These are phyloP conservation scores for Pisolithus microcarpus DNA, from an alignment of 768 basidiomycete genomes.

Conservation along the genomic window DNA sequence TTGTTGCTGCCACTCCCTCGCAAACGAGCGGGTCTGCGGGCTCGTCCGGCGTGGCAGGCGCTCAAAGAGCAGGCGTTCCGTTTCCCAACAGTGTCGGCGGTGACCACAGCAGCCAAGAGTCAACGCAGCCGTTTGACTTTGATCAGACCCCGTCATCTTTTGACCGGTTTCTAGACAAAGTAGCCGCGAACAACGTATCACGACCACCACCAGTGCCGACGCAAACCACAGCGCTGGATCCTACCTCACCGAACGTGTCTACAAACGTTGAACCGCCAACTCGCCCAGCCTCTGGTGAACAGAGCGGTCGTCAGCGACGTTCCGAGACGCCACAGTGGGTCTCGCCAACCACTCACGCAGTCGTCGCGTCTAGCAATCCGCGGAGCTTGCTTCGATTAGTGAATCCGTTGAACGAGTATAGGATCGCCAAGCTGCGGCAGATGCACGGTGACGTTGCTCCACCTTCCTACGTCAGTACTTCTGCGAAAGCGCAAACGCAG, in stretches of 20 bases:
- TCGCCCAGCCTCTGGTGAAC: neutral
- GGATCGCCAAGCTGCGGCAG: conserved; percentile 20
- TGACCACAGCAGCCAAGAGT: conserved; percentile 16
- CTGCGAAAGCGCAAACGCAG: conserved; percentile 9
- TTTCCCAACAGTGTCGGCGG: conserved; percentile 6
- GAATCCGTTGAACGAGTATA: conserved; percentile 27
- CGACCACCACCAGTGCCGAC: conserved; percentile 17
- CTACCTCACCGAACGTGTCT: conserved; percentile 3
- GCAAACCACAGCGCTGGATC: conserved; percentile 5
- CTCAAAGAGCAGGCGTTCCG: conserved; percentile 7
- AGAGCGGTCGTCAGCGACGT: neutral
- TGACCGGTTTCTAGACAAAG: conserved; percentile 32
- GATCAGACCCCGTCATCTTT: conserved; percentile 36
- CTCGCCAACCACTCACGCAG: conserved; percentile 9
- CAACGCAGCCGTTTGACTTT: conserved; percentile 29
- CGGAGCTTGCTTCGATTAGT: conserved; percentile 28
- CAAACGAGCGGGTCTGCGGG: conserved; percentile 29
- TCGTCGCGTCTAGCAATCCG: conserved; percentile 20
- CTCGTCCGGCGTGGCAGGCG: conserved; percentile 6
- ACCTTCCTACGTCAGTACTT: conserved; percentile 7
- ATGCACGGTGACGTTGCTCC: conserved; percentile 17
- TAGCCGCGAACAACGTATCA: conserved; percentile 13
- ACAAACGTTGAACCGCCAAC: conserved; percentile 3
- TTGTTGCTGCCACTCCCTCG: conserved; percentile 51
- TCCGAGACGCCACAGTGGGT: conserved; percentile 18